Percentiles rank a stretch among this genome's conserved stretches.
phyloP scores from a whole-genome alignment of 495 filamentous ascomycete genomes.

The Paragyromitra xinjiangensis region DNA sequence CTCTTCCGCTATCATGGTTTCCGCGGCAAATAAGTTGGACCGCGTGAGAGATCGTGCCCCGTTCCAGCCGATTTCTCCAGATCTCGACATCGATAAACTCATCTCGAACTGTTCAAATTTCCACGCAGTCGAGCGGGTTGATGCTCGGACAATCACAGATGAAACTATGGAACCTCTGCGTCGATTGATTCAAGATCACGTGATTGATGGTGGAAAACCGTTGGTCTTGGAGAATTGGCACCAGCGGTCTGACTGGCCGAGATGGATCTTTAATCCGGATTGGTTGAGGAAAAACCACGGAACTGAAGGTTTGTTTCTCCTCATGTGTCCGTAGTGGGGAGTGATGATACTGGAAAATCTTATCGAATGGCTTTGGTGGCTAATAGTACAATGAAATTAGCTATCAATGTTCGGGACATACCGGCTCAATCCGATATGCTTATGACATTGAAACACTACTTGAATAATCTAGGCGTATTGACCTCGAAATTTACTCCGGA shows the following conservation, averaged over 20 bases:
- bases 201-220: conserved; percentile 83
- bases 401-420: conserved; percentile 78
- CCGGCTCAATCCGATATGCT: conserved; percentile 72
- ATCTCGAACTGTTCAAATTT: conserved; percentile 78
- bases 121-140: conserved; percentile 72
- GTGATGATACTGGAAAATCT: background rate
- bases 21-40: conserved; percentile 41
- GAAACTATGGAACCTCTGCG: conserved; percentile 82
- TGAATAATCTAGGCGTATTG: conserved; percentile 80
- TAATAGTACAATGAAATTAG: conserved; percentile 56
- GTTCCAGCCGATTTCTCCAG: conserved; percentile 85
- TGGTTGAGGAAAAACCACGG: conserved; percentile 81
- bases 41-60: conserved; percentile 59
- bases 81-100: conserved; percentile 76
- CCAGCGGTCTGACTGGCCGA: conserved; percentile 68
- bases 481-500: conserved; percentile 74
- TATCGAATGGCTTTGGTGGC: background rate
- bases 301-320: conserved; percentile 70
- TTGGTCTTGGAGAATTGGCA: conserved; percentile 89
- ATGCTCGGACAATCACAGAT: conserved; percentile 67
- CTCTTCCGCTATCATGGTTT: conserved; percentile 25
- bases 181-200: conserved; percentile 77
- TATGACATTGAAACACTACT: conserved; percentile 86
- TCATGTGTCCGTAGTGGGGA: background rate
- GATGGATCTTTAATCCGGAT: conserved; percentile 74